Evolutionary conservation across 106 monocot genomes (phyloP).

Genomic region (Narthecium ossifragum): DNA sequence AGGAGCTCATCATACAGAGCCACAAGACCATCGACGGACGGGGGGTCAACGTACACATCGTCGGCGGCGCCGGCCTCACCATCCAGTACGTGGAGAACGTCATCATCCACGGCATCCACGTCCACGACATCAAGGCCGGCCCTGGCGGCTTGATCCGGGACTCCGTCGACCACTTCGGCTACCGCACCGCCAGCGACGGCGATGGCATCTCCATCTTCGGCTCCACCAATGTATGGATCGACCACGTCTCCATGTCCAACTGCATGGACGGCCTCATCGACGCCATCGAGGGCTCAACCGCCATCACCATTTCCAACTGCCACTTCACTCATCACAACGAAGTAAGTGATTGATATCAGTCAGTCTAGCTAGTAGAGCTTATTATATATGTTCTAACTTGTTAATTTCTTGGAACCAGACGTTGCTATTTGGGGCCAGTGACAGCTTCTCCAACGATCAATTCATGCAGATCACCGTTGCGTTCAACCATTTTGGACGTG

Average conservation of each 20-base stretch:
- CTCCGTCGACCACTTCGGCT: conserved; percentile 6
- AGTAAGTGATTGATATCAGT: conserved; percentile 2
- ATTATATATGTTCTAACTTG: not conserved
- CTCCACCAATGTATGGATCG: conserved; percentile 21
- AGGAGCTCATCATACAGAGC: conserved; percentile 24
- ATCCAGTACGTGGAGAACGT: conserved; percentile 24
- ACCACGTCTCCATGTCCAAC: conserved; percentile 9
- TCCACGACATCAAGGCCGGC: conserved; percentile 20
- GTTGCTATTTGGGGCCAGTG: conserved; percentile 30
- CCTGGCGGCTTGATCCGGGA: conserved; percentile 20
- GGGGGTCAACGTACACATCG: conserved; percentile 26
- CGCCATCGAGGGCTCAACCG: conserved; percentile 16
- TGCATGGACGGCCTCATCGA: conserved; percentile 8
- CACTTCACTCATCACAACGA: conserved; percentile 28
- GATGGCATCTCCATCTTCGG: conserved; percentile 33
- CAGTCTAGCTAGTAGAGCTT: not conserved
- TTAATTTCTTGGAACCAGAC: conserved; percentile 1
- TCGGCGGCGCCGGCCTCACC: conserved; percentile 21
- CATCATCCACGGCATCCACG: conserved; percentile 29
- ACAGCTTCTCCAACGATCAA: conserved; percentile 5
- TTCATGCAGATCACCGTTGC: conserved; percentile 38
- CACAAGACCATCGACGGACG: conserved; percentile 36
- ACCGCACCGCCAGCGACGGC: conserved; percentile 14
- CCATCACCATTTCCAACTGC: conserved; percentile 35
- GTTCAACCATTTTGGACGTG: conserved; percentile 36